Base-by-base conservation (phyloP, 805 yeast genomes). In the Candida broadrunensis region DNA sequence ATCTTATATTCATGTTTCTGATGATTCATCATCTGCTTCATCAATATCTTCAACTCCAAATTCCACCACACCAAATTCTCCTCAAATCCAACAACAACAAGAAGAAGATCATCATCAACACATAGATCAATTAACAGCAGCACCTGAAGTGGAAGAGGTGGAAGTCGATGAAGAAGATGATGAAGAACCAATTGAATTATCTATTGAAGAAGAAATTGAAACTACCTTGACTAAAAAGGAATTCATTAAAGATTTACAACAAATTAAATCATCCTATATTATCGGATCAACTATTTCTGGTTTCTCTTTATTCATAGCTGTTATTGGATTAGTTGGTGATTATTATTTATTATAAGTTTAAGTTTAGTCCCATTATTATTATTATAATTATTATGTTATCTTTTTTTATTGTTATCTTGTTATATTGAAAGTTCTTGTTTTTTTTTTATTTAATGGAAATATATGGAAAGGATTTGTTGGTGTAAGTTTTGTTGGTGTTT, bases 251-350 rank as follows among this genome's bases (percentile, higher is more conserved):
- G 56, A 55, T 30, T 56, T 60, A 36, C 54, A 59, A 24, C 47
- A 46, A 4, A 44, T 78, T 20, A 57, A 60, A 39, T 39, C 56
- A 1, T 67, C 70, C 9, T 75, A 75, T 54, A 41, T 56, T 21
- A 49, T 65, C 19, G 73, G 77, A 3, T 61, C 73, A 7, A 60
- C 58, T 13, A 50, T 80, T 25, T 55, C 76, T 14, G 73, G 74
- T 7, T 45, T 63, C 11, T 74, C 80, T 0, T 73, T 79, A 39
- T 54, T 71, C 4, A 56, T 81, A 38, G 70, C 82, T 17, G 51
- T 70, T 9, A 55, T 81, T 46, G 88, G 88, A 12, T 67, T 78
- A 39, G 53, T 76, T 41, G 88, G 88, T 11, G 88, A 81, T 52
- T 51, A 41, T 33, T 51, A 45, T 38, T 40, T 52, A 36, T 45